Conservation (phyloP, 495 filamentous ascomycete species). For the Penicillium argentinense region DNA sequence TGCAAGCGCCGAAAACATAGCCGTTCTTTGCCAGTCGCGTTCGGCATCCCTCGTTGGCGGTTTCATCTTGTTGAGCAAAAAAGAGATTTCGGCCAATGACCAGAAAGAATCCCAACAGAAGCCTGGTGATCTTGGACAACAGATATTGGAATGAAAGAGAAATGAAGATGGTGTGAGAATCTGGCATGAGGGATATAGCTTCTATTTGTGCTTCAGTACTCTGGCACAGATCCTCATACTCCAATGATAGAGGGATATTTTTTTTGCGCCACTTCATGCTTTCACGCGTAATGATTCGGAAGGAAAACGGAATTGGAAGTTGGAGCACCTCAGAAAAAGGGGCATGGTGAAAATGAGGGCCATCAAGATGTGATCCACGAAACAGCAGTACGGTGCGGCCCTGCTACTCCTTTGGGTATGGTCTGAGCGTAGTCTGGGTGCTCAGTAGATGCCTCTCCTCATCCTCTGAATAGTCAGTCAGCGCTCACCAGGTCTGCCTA, state of each 20-base stretch:
- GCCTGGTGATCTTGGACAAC: conserved; percentile 50
- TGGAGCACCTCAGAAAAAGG: conserved; percentile 3
- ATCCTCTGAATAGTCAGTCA: conserved; percentile 6
- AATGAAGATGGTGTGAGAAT: conserved; percentile 52
- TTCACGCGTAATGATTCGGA: neutral
- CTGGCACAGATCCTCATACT: conserved; percentile 1
- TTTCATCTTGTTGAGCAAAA: conserved; percentile 16
- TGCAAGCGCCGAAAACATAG: conserved; percentile 20
- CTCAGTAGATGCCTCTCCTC: conserved; percentile 5
- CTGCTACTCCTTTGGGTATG: neutral
- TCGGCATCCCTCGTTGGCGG: conserved; percentile 4
- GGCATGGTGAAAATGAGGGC: conserved; percentile 1
- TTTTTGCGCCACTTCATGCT: conserved; percentile 5
- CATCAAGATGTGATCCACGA: neutral
- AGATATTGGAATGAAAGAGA: neutral
- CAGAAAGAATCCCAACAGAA: conserved; percentile 22
- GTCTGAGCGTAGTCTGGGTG: conserved; percentile 3
- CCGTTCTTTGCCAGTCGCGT: conserved; percentile 8
- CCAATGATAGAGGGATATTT: neutral
- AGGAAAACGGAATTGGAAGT: neutral
- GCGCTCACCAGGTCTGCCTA: conserved; percentile 4
- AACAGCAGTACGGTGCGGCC: neutral
- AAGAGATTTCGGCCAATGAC: conserved; percentile 11
- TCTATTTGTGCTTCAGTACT: conserved; percentile 7
- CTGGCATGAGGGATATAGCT: conserved; percentile 5